Base-by-base conservation (phyloP, 257 asterid species). In the Knoxia roxburghii region DNA sequence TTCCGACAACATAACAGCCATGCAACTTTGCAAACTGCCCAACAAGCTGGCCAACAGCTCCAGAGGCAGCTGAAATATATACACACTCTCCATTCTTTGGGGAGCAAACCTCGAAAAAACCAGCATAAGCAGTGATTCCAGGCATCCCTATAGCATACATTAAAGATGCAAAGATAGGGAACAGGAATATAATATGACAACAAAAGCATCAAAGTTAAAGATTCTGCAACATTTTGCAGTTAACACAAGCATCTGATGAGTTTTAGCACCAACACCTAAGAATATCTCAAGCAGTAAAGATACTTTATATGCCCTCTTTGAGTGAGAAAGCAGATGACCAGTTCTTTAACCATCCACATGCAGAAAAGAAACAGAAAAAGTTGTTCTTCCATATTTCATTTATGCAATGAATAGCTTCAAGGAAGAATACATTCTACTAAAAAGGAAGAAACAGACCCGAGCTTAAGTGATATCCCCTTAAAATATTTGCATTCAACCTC, bases 1-100 rank as follows among this genome's bases (percentile, higher is more conserved):
- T 72, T 40, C 75, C 81, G 32, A 77, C 81, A 58, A 77, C 81
- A 50, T 72, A 73, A 37, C 80, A 76, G 35, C 77, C 77, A 51
- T 32, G 37, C 39, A 71, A 64, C 57, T 71, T 76, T 4, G 81
- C 75, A 24, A 76, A 72, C 53, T 76, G 77, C 46, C 80, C 77
- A 39, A 72, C 80, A 61, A 72, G 74, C 67, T 72, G 80, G 45
- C 77, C 80, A 29, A 76, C 80, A 48, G 78, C 81, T 26, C 81
- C 78, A 41, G 78, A 72, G 48, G 81, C 81, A 11, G 78, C 78
- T 27, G 73, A 77, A 61, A 77, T 67, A 68, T 27, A 73, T 6
- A 77, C 78, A 18, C 53, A 29, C 43, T 77, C 78, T 27, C 76
- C 81, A 23, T 73, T 73, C 68, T 77, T 73, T 14, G 81, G 81